Evolutionary conservation across 1,284 basidiomycete genomes (phyloP), one percentile per base, ranked within the genome.

Genomic region (Cystobasidium pallidum): DNA sequence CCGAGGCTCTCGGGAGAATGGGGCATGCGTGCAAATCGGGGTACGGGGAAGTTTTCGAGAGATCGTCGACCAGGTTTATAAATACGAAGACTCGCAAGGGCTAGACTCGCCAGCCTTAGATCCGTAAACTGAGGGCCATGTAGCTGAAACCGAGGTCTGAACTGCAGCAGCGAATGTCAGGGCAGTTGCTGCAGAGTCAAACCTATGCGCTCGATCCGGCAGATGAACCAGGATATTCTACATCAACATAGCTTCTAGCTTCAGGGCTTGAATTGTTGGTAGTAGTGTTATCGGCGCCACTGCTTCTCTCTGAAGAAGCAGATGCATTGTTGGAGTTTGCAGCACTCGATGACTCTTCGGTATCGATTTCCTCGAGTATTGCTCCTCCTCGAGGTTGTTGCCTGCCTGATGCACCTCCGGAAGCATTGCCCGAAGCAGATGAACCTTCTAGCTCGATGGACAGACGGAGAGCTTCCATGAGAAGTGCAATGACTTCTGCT

Each of bases 401-500:
- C 26, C 17, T 61, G 26, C 32, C 19, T 43, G n/a, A n/a, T n/a
- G n/a, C 43, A 49, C 28, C 57, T 19, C 55, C 54, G 10, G 11
- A 15, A 1, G 39, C 30, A 45, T 17, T 45, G 43, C 43, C 19
- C 43, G 65, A 57, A 11, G 54, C 28, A 10, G 66, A 57, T n/a
- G 52, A 41, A 34, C 41, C 52, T 36, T 67, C 67, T 41, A 59
- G 24, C n/a, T 45, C 34, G 45, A 70, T 70, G 43, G 57, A 61
- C 4, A 70, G 58, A 8, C 52, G 49, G 2, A 70, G 58, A 11
- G 67, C 67, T 78, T 94, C 88, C 87, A 96, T 89, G 75, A 99
- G 86, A 75, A 95, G 84, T 86, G 91, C 89, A 83, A 96, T 94
- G 73, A 97, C 86, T 58, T 90, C 87, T 67, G 88, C 86, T 13